Conservation (phyloP, 2,329 filamentous ascomycete species). For the Magnaporthiopsis incrustans region DNA sequence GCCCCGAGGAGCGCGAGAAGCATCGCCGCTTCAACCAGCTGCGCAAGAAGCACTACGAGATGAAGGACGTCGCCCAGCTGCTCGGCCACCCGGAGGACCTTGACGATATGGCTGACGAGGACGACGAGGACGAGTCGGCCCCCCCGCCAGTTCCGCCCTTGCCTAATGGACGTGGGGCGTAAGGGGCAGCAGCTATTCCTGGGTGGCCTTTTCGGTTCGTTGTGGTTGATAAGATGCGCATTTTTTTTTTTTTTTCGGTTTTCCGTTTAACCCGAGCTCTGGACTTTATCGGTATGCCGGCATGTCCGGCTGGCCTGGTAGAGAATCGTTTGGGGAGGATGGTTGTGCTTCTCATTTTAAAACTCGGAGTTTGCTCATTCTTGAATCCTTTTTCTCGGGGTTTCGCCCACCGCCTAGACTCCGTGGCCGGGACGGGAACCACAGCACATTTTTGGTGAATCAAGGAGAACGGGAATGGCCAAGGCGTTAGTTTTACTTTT, state of each 20-base stretch:
- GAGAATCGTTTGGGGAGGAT: not conserved
- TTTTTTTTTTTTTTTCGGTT: too few relatives aligned
- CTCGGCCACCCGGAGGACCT: slow-evolving; percentile 68
- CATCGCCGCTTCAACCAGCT: slow-evolving; percentile 85
- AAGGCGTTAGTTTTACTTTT: not conserved
- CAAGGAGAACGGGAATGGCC: too few relatives aligned
- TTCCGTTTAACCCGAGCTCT: too few relatives aligned
- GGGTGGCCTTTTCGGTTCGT: not conserved
- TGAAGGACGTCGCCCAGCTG: slow-evolving; percentile 85
- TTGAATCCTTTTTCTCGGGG: not conserved
- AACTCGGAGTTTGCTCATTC: not conserved
- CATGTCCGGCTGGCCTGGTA: not conserved
- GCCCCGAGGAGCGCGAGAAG: slow-evolving; percentile 75
- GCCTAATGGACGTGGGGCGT: slow-evolving; percentile 25
- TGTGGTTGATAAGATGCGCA: not conserved
- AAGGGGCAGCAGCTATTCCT: not conserved
- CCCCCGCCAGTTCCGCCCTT: slow-evolving; percentile 36
- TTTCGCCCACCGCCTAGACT: not conserved
- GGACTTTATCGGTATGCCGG: not conserved
- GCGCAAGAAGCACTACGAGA: slow-evolving; percentile 97
- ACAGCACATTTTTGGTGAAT: not conserved
- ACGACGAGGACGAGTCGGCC: slow-evolving; percentile 22
- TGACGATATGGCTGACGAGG: slow-evolving; percentile 48
- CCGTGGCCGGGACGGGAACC: not conserved
- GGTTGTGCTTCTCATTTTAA: not conserved